phyloP scores from a whole-genome alignment of 169 alveolate genomes.

The Plasmodium adleri region DNA sequence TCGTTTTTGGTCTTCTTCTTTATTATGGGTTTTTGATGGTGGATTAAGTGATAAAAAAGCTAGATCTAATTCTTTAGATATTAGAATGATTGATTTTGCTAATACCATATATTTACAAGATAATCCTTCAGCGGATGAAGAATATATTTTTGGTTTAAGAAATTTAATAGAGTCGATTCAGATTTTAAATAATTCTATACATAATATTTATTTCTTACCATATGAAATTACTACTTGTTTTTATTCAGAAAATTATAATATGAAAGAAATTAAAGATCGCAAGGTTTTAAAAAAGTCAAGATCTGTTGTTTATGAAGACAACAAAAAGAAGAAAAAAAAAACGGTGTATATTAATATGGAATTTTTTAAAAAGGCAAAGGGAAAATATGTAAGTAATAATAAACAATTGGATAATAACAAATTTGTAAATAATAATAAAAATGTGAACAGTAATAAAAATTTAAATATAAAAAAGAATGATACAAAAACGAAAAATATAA shows the following conservation, averaged over 20 bases:
- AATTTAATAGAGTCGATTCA: constrained; percentile 78
- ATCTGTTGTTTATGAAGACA: constrained; percentile 33
- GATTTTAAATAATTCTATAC: constrained; percentile 74
- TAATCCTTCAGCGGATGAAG: constrained; percentile 83
- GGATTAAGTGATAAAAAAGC: constrained; percentile 78
- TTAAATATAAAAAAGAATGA: constrained; percentile 3
- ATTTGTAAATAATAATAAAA: too few relatives aligned
- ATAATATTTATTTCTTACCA: constrained; percentile 76
- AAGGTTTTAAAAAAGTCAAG: constrained; percentile 28
- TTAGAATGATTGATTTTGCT: constrained; percentile 85
- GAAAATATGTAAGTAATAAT: background rate
- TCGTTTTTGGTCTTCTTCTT: constrained; percentile 85
- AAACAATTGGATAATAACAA: too few relatives aligned
- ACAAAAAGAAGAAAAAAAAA: constrained; percentile 46
- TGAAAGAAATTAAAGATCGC: background rate
- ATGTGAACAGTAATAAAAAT: background rate
- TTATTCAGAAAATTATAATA: constrained; percentile 51
- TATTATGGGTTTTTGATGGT: constrained; percentile 83
- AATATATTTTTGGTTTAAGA: constrained; percentile 79
- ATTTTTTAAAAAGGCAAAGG: constrained; percentile 20
- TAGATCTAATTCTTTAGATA: constrained; percentile 76
- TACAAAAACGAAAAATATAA: constrained; percentile 2
- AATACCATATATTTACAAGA: constrained; percentile 81
- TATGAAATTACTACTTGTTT: constrained; percentile 61
- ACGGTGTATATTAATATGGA: constrained; percentile 21